Evolutionary conservation across 495 filamentous ascomycete species (phyloP).

Genomic region (Cercophora samala): DNA sequence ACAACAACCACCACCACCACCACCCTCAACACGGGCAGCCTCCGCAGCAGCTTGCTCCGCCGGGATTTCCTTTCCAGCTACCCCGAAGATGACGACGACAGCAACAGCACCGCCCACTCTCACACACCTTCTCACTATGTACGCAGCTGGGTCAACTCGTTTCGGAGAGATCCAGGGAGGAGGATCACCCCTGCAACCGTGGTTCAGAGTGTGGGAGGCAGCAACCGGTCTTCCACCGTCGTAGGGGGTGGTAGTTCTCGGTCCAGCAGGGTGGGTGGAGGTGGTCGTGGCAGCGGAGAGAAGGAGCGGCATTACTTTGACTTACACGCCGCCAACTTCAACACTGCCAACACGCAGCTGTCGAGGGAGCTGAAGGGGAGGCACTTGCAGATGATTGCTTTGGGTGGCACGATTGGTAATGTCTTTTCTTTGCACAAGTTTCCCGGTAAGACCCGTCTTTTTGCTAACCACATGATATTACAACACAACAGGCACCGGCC

Average conservation of each 20-base stretch:
- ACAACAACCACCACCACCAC: too few relatives aligned
- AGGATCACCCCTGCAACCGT: neutral
- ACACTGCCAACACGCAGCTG: slow-evolving; percentile 74
- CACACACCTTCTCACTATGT: neutral
- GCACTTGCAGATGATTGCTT: slow-evolving; percentile 96
- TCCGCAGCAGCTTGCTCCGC: neutral
- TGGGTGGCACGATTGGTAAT: slow-evolving; percentile 89
- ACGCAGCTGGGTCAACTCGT: neutral
- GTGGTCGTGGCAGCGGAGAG: neutral
- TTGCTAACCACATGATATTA: too few relatives aligned
- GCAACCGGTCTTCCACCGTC: neutral
- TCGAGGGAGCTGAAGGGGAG: slow-evolving; percentile 74
- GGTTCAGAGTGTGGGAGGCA: neutral
- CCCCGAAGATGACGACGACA: neutral
- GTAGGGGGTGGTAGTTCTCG: neutral
- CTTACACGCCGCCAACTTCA: slow-evolving; percentile 65
- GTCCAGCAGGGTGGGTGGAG: too few relatives aligned
- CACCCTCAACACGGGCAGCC: neutral
- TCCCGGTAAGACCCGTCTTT: too few relatives aligned
- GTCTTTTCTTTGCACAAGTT: slow-evolving; percentile 5
- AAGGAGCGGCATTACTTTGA: slow-evolving; percentile 58
- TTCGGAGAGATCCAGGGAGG: neutral
- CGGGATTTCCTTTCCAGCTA: neutral
- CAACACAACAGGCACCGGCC: slow-evolving; percentile 73
- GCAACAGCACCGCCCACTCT: neutral